Conservation (phyloP, 345 rosid genomes). For the Excoecaria cochinchinensis region DNA sequence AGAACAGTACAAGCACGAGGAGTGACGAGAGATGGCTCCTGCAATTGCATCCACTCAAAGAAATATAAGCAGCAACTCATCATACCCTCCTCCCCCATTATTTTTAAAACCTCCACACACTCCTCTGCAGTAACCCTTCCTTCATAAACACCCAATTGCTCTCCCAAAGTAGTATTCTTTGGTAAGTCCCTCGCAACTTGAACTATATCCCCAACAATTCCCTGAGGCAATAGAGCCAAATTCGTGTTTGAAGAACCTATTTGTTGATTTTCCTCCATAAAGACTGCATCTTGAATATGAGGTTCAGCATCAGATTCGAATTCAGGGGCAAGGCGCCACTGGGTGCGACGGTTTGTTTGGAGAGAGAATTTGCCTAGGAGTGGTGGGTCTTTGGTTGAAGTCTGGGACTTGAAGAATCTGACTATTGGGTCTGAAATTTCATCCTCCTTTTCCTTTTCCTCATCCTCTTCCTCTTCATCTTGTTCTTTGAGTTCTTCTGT, state of each 20-base stretch:
- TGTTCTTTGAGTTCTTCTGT: conserved; percentile 21
- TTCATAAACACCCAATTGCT: conserved; percentile 45
- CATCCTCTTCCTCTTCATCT: neutral
- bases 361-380: conserved; percentile 49
- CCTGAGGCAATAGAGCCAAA: conserved; percentile 12
- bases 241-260: conserved; percentile 20
- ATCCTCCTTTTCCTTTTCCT: conserved; percentile 27
- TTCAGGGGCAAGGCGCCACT: conserved; percentile 60
- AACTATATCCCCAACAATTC: conserved; percentile 48
- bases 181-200: conserved; percentile 48
- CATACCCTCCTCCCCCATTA: conserved; percentile 60
- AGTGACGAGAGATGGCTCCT: conserved; percentile 62
- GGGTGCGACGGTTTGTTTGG: conserved; percentile 63
- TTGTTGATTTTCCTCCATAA: conserved; percentile 19
- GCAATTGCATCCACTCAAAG: conserved; percentile 84
- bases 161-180: conserved; percentile 65
- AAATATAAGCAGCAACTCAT: conserved; percentile 55
- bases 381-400: conserved; percentile 47
- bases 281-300: conserved; percentile 8
- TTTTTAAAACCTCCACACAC: conserved; percentile 55
- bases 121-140: conserved; percentile 42
- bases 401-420: conserved; percentile 62
- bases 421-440: conserved; percentile 52
- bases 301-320: conserved; percentile 32
- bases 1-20: conserved; percentile 66